Base-by-base conservation (phyloP, 140 eudicot species). In the Stevia rebaudiana region DNA sequence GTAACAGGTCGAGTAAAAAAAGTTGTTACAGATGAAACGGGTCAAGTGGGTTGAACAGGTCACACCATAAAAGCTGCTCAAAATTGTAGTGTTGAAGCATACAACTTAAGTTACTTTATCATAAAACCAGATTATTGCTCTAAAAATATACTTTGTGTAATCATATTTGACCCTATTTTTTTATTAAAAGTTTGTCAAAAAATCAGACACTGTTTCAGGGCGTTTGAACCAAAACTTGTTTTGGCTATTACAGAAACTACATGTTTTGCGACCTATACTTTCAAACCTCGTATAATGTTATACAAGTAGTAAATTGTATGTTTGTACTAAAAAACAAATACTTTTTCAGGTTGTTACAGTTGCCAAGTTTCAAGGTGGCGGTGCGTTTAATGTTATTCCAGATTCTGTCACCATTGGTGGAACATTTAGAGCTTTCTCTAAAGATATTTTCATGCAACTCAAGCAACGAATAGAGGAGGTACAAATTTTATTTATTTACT, bases 371-470 rank as follows among this genome's bases (percentile, higher is more conserved):
- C 72, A 79, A 30, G 88, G 85, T 6, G 84, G 88, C 11, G 82
- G 79, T 63, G 88, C 84, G 8, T 82, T 68, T 48, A 79, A 79
- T 51, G 84, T 79, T 41, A 76, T 79, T 60, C 88, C 84, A 15
- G 84, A 79, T 76, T 76, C 82, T 2, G 85, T 79, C 71, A 69
- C 82, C 39, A 76, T 79, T 64, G 88, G 85, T 63, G 88, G 88
- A 43, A 82, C 88, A 16, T 82, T 82, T 39, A 58, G 88, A 25
- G 84, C 88, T n/a, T 76, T 82, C 67, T 68, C 84, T 28, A 82
- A 71, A 71, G 72, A 63, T 6, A 72, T 57, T 61, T 79, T 79
- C 23, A 47, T 63, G 74, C 70, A 65, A 52, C 74, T 79, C 33
- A 76, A 15, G 51, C 62, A 64, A 51, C 73, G 87, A 47, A 79